These are phyloP conservation scores for Colletotrichum salicis DNA, from an alignment of 2,329 filamentous ascomycete genomes.

Conservation along the genomic window DNA sequence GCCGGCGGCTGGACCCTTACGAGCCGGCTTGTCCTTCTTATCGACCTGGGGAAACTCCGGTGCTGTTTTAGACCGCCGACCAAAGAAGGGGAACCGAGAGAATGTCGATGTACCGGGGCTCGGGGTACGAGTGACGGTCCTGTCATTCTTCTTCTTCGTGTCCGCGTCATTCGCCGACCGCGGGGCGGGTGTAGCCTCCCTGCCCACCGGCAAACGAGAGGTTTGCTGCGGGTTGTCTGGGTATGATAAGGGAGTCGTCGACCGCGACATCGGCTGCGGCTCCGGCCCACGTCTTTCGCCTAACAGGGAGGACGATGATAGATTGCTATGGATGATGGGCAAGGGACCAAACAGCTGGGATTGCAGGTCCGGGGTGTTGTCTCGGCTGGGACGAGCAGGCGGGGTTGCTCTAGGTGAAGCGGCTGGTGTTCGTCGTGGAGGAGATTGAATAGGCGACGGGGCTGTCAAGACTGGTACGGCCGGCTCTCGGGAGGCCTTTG, in stretches of 20 bases:
- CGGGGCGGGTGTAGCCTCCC: conserved; percentile 49
- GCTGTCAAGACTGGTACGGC: conserved; percentile 39
- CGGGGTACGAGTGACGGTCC: conserved; percentile 54
- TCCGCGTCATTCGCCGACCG: conserved; percentile 28
- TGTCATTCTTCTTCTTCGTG: conserved; percentile 41
- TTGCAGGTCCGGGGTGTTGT: conserved; percentile 72
- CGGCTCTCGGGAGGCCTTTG: conserved; percentile 48
- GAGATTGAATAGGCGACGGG: conserved; percentile 38
- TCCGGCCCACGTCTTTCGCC: conserved; percentile 59
- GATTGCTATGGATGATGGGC: conserved; percentile 72
- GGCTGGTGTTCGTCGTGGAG: conserved; percentile 40
- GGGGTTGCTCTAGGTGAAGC: conserved; percentile 50
- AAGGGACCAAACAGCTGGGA: conserved; percentile 62
- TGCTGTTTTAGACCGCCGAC: conserved; percentile 75
- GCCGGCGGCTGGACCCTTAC: conserved; percentile 88
- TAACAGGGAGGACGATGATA: conserved; percentile 59
- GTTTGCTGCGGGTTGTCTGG: conserved; percentile 43
- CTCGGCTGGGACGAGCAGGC: conserved; percentile 73
- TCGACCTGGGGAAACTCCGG: conserved; percentile 59
- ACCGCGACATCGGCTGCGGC: conserved; percentile 43
- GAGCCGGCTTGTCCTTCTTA: conserved; percentile 67
- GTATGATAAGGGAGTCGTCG: conserved; percentile 47
- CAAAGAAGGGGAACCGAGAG: conserved; percentile 81
- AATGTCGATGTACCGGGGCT: conserved; percentile 69
- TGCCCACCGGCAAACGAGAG: conserved; percentile 44